Conservation (phyloP, 1,139 yeast species). For the Candida gigantensis region DNA sequence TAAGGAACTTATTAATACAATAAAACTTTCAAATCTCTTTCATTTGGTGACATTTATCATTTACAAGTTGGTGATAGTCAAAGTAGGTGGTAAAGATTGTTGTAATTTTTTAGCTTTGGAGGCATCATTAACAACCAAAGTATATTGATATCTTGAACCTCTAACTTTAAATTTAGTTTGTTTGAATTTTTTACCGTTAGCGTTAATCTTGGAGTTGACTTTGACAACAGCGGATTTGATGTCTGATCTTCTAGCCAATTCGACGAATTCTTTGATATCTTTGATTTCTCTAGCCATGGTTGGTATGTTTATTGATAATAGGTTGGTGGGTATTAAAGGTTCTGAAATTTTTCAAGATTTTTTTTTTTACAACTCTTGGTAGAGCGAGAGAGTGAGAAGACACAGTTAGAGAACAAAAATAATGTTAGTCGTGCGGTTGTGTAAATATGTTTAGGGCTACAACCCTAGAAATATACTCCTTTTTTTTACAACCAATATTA, state of each 20-base stretch:
- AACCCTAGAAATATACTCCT: too few relatives aligned
- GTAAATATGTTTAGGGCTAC: conserved; percentile 16
- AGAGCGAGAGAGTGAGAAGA: too few relatives aligned
- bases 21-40: too few relatives aligned
- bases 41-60: too few relatives aligned
- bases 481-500: too few relatives aligned
- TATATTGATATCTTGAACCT: conserved; percentile 93
- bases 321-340: conserved; percentile 22
- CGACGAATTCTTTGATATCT: conserved; percentile 97
- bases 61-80: conserved; percentile 73
- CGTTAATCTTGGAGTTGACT: conserved; percentile 83
- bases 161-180: conserved; percentile 99
- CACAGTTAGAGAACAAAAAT: too few relatives aligned
- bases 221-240: conserved; percentile 90
- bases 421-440: conserved; percentile 3
- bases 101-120: conserved; percentile 98
- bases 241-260: conserved; percentile 97
- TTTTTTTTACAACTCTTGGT: too few relatives aligned
- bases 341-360: conserved; percentile 4
- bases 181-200: conserved; percentile 83
- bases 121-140: conserved; percentile 93
- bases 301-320: conserved; percentile 14
- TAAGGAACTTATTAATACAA: conserved; percentile 6
- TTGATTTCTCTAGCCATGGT: conserved; percentile 64
- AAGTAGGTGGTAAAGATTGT: conserved; percentile 97